Conservation (phyloP, 768 basidiomycete genomes). For the Hypholoma sublateritium region DNA sequence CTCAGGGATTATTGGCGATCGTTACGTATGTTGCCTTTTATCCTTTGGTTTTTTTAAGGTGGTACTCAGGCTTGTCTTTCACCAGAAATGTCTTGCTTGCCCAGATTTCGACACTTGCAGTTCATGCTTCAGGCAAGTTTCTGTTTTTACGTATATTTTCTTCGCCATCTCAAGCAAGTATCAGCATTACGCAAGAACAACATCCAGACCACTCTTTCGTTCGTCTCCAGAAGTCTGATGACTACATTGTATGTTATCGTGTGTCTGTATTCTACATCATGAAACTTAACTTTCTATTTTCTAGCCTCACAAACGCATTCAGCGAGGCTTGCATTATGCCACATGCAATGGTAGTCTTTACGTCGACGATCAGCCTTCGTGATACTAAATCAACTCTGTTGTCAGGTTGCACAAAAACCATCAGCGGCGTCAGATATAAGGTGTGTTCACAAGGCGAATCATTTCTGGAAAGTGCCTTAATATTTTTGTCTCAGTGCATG, state of each 20-base stretch:
- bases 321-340: constrained; percentile 45
- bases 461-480: not conserved
- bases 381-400: not conserved
- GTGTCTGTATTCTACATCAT: not conserved
- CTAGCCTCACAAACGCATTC: constrained; percentile 23
- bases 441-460: constrained; percentile 32
- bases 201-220: constrained; percentile 80
- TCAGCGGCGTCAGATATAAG: constrained; percentile 73
- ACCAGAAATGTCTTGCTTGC: constrained; percentile 74
- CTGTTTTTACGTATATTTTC: not conserved
- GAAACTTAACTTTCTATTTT: not conserved
- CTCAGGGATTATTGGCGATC: constrained; percentile 62
- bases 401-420: constrained; percentile 47
- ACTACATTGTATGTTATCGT: constrained; percentile 51
- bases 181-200: constrained; percentile 65
- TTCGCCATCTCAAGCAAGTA: not conserved
- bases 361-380: not conserved
- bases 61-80: not conserved
- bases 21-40: constrained; percentile 56
- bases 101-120: constrained; percentile 84
- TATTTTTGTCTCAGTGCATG: constrained; percentile 57
- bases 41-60: not conserved
- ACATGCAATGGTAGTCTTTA: constrained; percentile 51
- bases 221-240: constrained; percentile 49
- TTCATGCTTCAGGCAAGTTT: constrained; percentile 62